These are phyloP conservation scores for Russula olivacea DNA, from an alignment of 768 basidiomycete genomes.

Conservation along the genomic window DNA sequence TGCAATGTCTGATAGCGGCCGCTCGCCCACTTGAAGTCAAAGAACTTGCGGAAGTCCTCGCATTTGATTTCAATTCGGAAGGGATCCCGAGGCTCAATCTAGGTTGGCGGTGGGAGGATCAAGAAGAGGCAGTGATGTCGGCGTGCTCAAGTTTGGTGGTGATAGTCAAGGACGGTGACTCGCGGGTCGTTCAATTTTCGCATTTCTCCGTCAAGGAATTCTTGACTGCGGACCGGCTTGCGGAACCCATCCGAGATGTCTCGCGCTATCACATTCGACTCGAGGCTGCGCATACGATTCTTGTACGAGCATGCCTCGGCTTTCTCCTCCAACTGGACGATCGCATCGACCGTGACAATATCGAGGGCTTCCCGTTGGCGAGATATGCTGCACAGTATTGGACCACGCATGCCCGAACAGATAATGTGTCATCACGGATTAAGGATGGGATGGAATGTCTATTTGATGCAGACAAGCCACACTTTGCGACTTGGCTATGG, in stretches of 20 bases:
- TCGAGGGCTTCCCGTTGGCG: not conserved
- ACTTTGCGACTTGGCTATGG: not conserved
- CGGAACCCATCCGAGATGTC: not conserved
- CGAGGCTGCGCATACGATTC: not conserved
- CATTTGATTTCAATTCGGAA: not conserved
- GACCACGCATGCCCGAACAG: not conserved
- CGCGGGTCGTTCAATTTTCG: not conserved
- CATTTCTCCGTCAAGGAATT: slow-evolving; percentile 3
- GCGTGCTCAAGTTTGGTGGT: slow-evolving; percentile 1
- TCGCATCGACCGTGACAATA: not conserved
- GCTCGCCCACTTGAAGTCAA: slow-evolving; percentile 6
- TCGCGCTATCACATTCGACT: not conserved
- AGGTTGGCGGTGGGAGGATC: not conserved
- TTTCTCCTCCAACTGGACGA: not conserved
- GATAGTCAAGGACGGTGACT: not conserved
- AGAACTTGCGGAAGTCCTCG: slow-evolving; percentile 1
- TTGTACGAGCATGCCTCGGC: not conserved
- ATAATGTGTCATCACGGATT: not conserved
- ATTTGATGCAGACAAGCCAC: not conserved
- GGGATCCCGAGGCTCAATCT: not conserved
- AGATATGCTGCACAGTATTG: not conserved
- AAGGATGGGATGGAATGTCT: not conserved
- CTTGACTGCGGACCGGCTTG: not conserved
- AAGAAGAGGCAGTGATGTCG: not conserved
- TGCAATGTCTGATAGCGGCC: not conserved